Evolutionary conservation across 345 rosid genomes (phyloP), one percentile per base, ranked within the genome.

Genomic region (Isatis tinctoria): DNA sequence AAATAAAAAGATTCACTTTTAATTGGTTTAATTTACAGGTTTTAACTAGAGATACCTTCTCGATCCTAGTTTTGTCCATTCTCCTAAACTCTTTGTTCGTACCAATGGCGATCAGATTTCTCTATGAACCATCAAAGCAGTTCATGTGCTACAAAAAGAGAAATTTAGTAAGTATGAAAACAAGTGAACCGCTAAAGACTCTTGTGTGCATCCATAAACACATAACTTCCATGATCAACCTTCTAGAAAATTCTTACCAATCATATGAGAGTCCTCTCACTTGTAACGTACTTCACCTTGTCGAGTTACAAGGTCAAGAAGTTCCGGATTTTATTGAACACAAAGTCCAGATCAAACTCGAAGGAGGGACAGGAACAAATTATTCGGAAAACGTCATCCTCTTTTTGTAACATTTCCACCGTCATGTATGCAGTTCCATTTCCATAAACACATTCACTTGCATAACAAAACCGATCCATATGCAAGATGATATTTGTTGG

Each of bases 401-500:
- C 26, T 71, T 77, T 24, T 69, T 76, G 3, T 70, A 76, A 43
- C 70, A 69, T 69, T 76, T 69, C 51, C 1, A 62, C 32, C 58
- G 70, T 20, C 36, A 62, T 6, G 32, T 63, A 3, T 76, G 75
- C 17, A 70, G 80, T 53, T 70, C 70, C 12, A 61, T 76, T 22
- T 61, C 75, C 1, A 73, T 78, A 1, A 60, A 80, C 10, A 73
- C 81, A 2, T 78, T 78, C 43, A 78, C 77, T 36, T 73, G 78
- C 63, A 63, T 78, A 13, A 68, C 81, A 13, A 30, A 74, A 30
- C 30, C 76, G 0, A 64, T 60, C 18, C 65, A 84, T 4, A 87
- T 87, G 94, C 79, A 84, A 1, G 86, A 87, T 27, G 94, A 87
- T 33, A 82, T 85, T 9, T 79, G 89, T 79, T 62, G 77, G 9